Conservation (phyloP, 805 yeast genomes). For the Saturnispora hagleri region DNA sequence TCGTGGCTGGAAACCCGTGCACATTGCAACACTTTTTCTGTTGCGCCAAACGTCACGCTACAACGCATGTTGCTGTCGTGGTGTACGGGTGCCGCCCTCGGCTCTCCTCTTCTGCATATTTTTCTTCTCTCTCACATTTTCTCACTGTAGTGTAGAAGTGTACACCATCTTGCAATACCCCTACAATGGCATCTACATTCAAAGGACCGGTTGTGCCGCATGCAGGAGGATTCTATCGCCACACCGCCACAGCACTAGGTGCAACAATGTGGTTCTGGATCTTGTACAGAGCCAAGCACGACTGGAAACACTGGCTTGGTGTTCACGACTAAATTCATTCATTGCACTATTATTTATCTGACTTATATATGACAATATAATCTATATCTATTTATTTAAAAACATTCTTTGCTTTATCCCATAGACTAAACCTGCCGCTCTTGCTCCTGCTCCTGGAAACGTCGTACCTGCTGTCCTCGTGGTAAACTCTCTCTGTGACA, state of each 20-base stretch:
- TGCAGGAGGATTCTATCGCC: slow-evolving; percentile 45
- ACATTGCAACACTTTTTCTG: background rate
- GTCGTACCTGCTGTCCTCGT: background rate
- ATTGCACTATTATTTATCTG: background rate
- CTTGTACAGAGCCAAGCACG: slow-evolving; percentile 70
- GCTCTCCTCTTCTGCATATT: background rate
- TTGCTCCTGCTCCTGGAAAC: background rate
- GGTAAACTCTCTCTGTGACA: background rate
- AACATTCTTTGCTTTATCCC: background rate
- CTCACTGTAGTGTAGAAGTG: no score
- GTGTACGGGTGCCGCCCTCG: background rate
- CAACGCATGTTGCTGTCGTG: background rate
- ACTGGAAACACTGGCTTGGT: slow-evolving; percentile 52
- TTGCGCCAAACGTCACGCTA: no score
- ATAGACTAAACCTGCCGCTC: slow-evolving; percentile 28
- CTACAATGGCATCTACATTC: background rate
- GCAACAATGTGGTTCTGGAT: slow-evolving; percentile 90
- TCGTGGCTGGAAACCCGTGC: background rate
- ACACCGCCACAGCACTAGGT: slow-evolving; percentile 61
- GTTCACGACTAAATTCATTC: background rate
- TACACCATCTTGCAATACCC: no score
- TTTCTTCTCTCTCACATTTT: background rate
- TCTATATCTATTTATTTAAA: slow-evolving; percentile 3
- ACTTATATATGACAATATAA: background rate
- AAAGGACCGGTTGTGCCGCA: slow-evolving; percentile 36